These are phyloP conservation scores for Begonia fuchsioides DNA, from an alignment of 306 rosid genomes.

Conservation along the genomic window DNA sequence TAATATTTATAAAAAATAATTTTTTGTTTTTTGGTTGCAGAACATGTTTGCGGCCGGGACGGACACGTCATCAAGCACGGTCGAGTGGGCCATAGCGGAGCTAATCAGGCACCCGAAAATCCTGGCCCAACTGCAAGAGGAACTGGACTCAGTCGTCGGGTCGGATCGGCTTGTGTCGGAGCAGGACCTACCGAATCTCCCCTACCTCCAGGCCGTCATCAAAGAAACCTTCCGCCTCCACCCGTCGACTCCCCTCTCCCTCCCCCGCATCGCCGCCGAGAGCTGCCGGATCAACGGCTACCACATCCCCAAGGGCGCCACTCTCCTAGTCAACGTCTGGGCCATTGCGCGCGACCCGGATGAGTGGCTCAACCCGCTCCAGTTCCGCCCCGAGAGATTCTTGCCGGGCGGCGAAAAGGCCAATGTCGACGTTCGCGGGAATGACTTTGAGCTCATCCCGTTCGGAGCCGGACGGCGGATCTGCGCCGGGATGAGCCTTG, in stretches of 20 bases:
- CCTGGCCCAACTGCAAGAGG: slow-evolving; percentile 19
- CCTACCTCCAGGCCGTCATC: slow-evolving; percentile 49
- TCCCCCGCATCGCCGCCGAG: slow-evolving; percentile 32
- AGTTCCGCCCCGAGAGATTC: slow-evolving; percentile 52
- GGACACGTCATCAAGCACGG: slow-evolving; percentile 59
- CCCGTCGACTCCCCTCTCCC: slow-evolving; percentile 61
- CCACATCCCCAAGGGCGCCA: slow-evolving; percentile 49
- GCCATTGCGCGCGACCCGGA: slow-evolving; percentile 54
- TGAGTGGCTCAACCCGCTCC: slow-evolving; percentile 32
- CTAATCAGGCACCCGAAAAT: slow-evolving; percentile 28
- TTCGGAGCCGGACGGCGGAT: slow-evolving; percentile 76
- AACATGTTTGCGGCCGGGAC: slow-evolving; percentile 55
- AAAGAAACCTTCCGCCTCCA: slow-evolving; percentile 69
- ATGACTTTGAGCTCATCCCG: slow-evolving; percentile 55
- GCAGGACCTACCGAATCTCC: slow-evolving; percentile 24
- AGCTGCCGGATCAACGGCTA: slow-evolving; percentile 33
- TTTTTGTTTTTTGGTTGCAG: no score
- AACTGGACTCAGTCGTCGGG: slow-evolving; percentile 38
- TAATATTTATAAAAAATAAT: no score
- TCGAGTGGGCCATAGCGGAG: slow-evolving; percentile 58
- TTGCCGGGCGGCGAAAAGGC: slow-evolving; percentile 25
- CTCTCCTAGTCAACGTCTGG: slow-evolving; percentile 54
- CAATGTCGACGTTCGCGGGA: slow-evolving; percentile 33
- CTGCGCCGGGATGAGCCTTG: slow-evolving; percentile 51
- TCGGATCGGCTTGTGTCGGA: slow-evolving; percentile 25